Percentiles rank a stretch among this genome's conserved stretches.
These are phyloP conservation scores for Bifiguratus adelaidae DNA, from an alignment of 192 early-diverging fungal genomes.

Conservation along the genomic window DNA sequence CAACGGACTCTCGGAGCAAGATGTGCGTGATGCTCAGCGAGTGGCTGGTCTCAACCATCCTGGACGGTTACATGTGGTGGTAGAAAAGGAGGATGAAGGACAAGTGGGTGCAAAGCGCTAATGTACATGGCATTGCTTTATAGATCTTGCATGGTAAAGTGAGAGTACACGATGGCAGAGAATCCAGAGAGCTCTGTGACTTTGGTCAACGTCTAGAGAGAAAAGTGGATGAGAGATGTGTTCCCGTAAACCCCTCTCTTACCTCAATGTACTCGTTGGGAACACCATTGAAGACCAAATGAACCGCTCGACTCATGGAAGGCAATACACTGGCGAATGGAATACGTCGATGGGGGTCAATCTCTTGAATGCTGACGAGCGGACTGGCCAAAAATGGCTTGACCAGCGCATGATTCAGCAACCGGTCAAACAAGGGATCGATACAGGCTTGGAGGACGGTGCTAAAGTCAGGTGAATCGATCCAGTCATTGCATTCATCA, in stretches of 20 bases:
- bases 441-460: conserved; percentile 27
- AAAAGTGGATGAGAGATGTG: conserved; percentile 1
- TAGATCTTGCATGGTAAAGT: too few species aligned
- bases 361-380: conserved; percentile 32
- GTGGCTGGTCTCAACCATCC: too few species aligned
- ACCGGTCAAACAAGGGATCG: conserved; percentile 24
- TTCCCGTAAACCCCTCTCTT: conserved; percentile 1
- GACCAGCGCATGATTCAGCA: conserved; percentile 24
- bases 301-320: conserved; percentile 51
- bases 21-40: too few species aligned
- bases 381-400: conserved; percentile 23
- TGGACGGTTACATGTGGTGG: too few species aligned
- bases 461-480: conserved; percentile 59
- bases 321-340: conserved; percentile 54
- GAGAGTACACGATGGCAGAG: conserved; percentile 66
- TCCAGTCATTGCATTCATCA: conserved; percentile 82
- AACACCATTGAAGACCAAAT: conserved; percentile 60
- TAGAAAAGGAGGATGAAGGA: too few species aligned
- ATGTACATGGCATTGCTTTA: too few species aligned
- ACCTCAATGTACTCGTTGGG: conserved; percentile 65
- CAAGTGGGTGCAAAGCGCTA: too few species aligned
- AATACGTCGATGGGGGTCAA: conserved; percentile 34
- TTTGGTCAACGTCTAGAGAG: conserved; percentile 39
- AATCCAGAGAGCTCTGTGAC: conserved; percentile 68
- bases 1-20: too few species aligned